Evolutionary conservation across 2,329 filamentous ascomycete species (phyloP).

Genomic region (Verticillium dahliae): DNA sequence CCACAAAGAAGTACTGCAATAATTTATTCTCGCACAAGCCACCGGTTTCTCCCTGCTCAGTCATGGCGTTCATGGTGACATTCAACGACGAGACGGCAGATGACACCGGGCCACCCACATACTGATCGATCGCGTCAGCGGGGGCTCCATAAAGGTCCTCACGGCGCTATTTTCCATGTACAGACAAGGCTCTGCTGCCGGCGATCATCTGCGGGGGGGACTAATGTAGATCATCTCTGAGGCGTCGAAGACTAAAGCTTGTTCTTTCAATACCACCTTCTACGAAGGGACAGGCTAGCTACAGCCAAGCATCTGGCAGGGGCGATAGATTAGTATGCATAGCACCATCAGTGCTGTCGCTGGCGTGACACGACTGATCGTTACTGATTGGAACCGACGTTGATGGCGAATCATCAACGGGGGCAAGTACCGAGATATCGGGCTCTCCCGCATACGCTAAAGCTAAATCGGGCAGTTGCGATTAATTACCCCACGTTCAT

Average conservation of each 20-base stretch:
- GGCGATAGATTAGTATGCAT: not conserved
- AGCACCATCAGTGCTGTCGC: not conserved
- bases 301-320: not conserved
- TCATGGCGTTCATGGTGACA: too few species aligned
- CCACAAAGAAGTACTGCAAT: too few species aligned
- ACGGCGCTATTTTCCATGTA: too few species aligned
- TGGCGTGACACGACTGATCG: not conserved
- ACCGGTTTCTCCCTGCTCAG: too few species aligned
- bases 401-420: not conserved
- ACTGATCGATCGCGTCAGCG: too few species aligned
- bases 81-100: too few species aligned
- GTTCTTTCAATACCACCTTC: not conserved
- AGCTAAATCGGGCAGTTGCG: not conserved
- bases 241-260: not conserved
- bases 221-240: not conserved
- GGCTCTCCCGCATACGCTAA: not conserved
- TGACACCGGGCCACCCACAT: too few species aligned
- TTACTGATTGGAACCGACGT: not conserved
- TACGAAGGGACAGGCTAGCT: not conserved
- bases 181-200: too few species aligned
- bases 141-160: too few species aligned
- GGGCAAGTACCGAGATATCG: not conserved
- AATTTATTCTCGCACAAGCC: too few species aligned
- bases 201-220: not conserved
- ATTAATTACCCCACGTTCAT: not conserved